These are phyloP conservation scores for Haematococcus sp. DNA, from an alignment of 139 green algal genomes.

Conservation along the genomic window DNA sequence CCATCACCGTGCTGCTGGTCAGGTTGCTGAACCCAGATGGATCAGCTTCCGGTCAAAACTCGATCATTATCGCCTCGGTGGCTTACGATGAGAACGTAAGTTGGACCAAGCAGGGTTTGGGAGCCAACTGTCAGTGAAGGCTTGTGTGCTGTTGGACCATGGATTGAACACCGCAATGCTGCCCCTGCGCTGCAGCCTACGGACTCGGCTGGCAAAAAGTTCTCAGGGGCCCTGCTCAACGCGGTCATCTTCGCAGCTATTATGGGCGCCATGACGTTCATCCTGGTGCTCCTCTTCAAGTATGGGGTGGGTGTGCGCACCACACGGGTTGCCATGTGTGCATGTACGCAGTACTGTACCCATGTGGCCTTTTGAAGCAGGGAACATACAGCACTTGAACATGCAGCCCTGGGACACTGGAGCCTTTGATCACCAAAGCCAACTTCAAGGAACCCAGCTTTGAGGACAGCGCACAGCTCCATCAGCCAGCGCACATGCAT, in stretches of 20 bases:
- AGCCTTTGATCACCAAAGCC: too few relatives aligned
- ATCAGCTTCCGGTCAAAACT: slow-evolving; percentile 11
- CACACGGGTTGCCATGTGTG: not conserved
- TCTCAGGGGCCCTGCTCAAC: slow-evolving; percentile 86
- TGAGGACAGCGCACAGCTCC: too few relatives aligned
- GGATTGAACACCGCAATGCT: not conserved
- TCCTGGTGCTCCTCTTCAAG: slow-evolving; percentile 91
- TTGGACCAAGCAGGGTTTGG: too few relatives aligned
- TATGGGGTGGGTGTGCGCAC: slow-evolving; percentile 55
- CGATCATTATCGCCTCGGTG: slow-evolving; percentile 68
- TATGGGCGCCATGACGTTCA: slow-evolving; percentile 86
- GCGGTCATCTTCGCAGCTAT: slow-evolving; percentile 86
- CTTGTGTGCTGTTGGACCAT: not conserved
- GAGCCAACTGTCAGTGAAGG: not conserved
- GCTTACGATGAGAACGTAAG: slow-evolving; percentile 79
- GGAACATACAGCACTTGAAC: too few relatives aligned
- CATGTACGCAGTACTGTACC: too few relatives aligned
- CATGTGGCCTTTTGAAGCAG: too few relatives aligned
- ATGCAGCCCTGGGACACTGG: too few relatives aligned
- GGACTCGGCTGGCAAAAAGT: slow-evolving; percentile 75
- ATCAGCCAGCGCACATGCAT: too few relatives aligned
- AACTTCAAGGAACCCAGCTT: too few relatives aligned
- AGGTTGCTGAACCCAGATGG: slow-evolving; percentile 79
- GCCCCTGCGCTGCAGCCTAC: slow-evolving; percentile 36
- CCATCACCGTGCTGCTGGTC: slow-evolving; percentile 83